Evolutionary conservation across 2,329 filamentous ascomycete genomes (phyloP).

Genomic region (Penicillium sp.): DNA sequence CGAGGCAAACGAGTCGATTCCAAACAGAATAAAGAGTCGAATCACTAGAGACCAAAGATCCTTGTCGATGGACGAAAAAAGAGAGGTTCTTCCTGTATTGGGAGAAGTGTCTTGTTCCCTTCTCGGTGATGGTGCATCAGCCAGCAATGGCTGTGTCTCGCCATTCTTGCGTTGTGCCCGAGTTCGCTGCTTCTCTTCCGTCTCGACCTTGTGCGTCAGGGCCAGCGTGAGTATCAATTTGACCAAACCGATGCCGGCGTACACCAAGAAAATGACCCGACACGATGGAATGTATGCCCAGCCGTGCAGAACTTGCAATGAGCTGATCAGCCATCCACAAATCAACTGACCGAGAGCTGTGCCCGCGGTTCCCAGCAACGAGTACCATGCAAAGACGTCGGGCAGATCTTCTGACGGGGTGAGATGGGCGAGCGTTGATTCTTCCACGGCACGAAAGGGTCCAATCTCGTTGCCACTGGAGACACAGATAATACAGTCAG

Average conservation of each 20-base stretch:
- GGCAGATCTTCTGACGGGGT: conserved; percentile 50
- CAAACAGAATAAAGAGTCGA: conserved; percentile 60
- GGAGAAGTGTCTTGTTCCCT: background rate
- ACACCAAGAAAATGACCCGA: conserved; percentile 52
- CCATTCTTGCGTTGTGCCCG: conserved; percentile 18
- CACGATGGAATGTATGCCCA: conserved; percentile 49
- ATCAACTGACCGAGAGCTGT: conserved; percentile 55
- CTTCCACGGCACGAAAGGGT: conserved; percentile 61
- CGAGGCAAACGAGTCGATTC: conserved; percentile 63
- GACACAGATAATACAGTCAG: background rate
- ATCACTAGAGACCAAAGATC: conserved; percentile 34
- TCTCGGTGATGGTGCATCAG: conserved; percentile 8
- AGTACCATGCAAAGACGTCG: conserved; percentile 63
- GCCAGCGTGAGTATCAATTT: conserved; percentile 51
- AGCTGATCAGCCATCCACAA: conserved; percentile 55
- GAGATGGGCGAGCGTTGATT: conserved; percentile 58
- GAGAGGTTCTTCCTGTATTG: no score
- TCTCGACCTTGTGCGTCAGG: conserved; percentile 46
- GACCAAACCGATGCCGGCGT: conserved; percentile 51
- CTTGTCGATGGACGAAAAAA: conserved; percentile 42
- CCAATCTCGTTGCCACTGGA: conserved; percentile 57
- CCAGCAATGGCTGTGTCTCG: conserved; percentile 35
- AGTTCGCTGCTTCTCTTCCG: conserved; percentile 23
- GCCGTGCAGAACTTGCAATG: conserved; percentile 38
- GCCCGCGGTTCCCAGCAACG: conserved; percentile 50